Percentiles rank a stretch among this genome's conserved stretches.
Evolutionary conservation across 164 flowering plant genomes (phyloP).

Genomic region (Aristolochia californica): DNA sequence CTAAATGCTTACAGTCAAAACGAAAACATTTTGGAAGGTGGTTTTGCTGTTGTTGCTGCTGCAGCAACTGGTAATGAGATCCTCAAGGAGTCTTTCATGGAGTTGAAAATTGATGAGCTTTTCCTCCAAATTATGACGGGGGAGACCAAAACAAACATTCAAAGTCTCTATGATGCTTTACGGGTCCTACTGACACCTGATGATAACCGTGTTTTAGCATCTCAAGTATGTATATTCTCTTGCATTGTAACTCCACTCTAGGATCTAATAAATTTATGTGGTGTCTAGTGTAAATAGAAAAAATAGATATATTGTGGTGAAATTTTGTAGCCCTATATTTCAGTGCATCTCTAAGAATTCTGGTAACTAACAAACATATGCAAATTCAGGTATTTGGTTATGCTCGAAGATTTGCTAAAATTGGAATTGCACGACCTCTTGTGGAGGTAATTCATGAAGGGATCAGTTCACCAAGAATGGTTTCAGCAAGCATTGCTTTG

Average conservation of each 20-base stretch:
- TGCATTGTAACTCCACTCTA: too few species aligned
- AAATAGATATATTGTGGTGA: too few species aligned
- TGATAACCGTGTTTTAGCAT: slow-evolving; percentile 87
- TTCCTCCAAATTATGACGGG: slow-evolving; percentile 36
- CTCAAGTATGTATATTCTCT: slow-evolving; percentile 59
- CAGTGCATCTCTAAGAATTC: too few species aligned
- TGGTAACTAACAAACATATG: neutral
- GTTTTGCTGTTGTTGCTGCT: slow-evolving; percentile 74
- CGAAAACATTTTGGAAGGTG: slow-evolving; percentile 34
- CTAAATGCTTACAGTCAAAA: slow-evolving; percentile 26
- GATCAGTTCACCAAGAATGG: slow-evolving; percentile 46
- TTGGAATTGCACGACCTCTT: slow-evolving; percentile 69
- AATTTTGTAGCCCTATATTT: too few species aligned
- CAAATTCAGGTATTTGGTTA: slow-evolving; percentile 78
- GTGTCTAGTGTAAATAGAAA: too few species aligned
- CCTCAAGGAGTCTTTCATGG: slow-evolving; percentile 74
- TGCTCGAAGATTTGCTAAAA: slow-evolving; percentile 82
- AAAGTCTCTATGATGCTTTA: slow-evolving; percentile 64
- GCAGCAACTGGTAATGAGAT: slow-evolving; percentile 89
- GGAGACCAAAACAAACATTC: slow-evolving; percentile 26
- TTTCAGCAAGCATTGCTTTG: slow-evolving; percentile 68
- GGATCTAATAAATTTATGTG: too few species aligned
- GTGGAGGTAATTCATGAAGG: slow-evolving; percentile 62
- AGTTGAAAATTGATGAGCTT: slow-evolving; percentile 70
- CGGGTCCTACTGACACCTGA: slow-evolving; percentile 71